These are phyloP conservation scores for Teunomyces aglyptinius DNA, from an alignment of 805 yeast genomes.

Conservation along the genomic window DNA sequence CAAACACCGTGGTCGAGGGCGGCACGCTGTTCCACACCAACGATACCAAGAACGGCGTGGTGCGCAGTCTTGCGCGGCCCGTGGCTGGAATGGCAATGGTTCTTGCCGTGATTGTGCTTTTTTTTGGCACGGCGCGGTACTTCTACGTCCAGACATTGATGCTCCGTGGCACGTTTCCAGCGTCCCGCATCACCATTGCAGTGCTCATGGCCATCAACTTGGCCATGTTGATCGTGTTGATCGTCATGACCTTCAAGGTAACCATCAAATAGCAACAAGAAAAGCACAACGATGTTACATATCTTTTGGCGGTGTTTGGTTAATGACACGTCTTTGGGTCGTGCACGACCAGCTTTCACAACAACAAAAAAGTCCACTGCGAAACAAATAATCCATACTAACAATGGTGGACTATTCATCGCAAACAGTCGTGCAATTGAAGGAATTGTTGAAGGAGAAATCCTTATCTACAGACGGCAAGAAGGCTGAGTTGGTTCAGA, in stretches of 20 bases:
- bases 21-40: background rate
- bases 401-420: slow-evolving; percentile 55
- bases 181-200: slow-evolving; percentile 19
- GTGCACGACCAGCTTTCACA: background rate
- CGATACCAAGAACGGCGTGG: background rate
- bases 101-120: slow-evolving; percentile 15
- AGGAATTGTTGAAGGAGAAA: slow-evolving; percentile 66
- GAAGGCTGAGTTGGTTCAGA: slow-evolving; percentile 70
- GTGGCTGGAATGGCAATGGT: slow-evolving; percentile 16
- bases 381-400: background rate
- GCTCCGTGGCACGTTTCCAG: slow-evolving; percentile 21
- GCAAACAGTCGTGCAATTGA: slow-evolving; percentile 81
- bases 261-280: background rate
- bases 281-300: no score
- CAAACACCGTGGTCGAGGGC: slow-evolving; percentile 4
- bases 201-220: slow-evolving; percentile 17
- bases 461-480: slow-evolving; percentile 73
- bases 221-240: slow-evolving; percentile 17
- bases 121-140: slow-evolving; percentile 24
- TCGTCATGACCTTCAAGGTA: slow-evolving; percentile 17
- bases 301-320: no score
- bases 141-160: slow-evolving; percentile 24
- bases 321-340: slow-evolving; percentile 1
- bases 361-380: background rate
- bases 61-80: slow-evolving; percentile 12